Base-by-base conservation (phyloP, 768 basidiomycete genomes). In the Leccinum truebloodii region DNA sequence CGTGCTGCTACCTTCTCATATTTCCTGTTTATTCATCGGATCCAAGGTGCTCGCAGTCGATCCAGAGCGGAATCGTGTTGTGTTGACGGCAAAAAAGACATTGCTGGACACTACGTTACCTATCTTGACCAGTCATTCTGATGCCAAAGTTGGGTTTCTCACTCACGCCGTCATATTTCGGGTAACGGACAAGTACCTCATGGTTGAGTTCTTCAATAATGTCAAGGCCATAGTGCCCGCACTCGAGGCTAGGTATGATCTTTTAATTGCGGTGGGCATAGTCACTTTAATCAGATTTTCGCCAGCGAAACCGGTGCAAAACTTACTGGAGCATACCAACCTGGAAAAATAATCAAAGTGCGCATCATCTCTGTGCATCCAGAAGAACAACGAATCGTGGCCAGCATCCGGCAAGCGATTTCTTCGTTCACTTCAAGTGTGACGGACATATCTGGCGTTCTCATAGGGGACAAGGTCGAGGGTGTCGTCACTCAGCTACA, bases 151-250 rank as follows among this genome's bases (percentile, higher is more conserved):
- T 6, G 95, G 95, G 4, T 69, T 83, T 39, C 77, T 96, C 26
- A 83, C 90, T 0, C 86, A 95, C 70, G 95, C 87, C 2, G 90
- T 93, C 3, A 81, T 99, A 52, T 89, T 87, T 79, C 92, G 88
- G 71, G 79, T 92, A n/a, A 78, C 86, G 35, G 90, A 92, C 16
- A 95, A 89, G 69, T 81, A 86, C 61, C 76, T 95, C 51, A 77
- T 94, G 64, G 86, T 98, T 30, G 95, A 97, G 69, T 92, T 97
- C 66, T 99, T 89, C 71, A 95, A 94, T 63, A 90, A 90, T 57
- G 65, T 95, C 59, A 89, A 91, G 67, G 97, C 92, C 1, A 78
- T 88, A 46, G 83, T 99, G 2, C 91, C 94, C 4, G 74, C 81
- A 9, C 85, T 82, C 55, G 97, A 98, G 78, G 86, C 89, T 12